Conservation (phyloP, 225 moss, liverwort and hornwort species). For the Physcomitrium patens region DNA sequence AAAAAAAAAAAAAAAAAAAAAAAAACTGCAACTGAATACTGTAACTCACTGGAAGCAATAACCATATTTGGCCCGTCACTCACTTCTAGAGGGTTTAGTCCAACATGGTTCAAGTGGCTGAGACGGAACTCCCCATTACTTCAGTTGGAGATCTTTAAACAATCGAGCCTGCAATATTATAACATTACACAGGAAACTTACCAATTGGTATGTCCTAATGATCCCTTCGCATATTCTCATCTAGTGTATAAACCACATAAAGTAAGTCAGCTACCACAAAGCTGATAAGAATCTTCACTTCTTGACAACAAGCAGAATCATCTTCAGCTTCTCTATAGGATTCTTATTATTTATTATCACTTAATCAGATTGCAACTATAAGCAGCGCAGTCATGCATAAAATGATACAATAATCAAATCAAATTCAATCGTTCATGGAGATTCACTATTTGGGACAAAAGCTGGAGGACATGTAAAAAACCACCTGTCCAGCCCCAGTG, state of each 20-base stretch:
- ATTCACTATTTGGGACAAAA: not conserved
- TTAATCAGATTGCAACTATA: not conserved
- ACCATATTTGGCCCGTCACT: constrained; percentile 32
- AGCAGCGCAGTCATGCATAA: not conserved
- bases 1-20: not conserved
- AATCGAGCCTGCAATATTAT: constrained; percentile 21
- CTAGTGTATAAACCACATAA: not conserved
- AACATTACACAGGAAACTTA: not conserved
- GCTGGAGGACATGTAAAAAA: not conserved
- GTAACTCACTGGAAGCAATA: not conserved
- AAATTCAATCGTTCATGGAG: too few species aligned
- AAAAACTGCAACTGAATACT: not conserved
- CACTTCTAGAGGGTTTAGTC: constrained; percentile 36
- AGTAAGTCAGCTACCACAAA: not conserved
- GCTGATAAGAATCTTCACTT: too few species aligned
- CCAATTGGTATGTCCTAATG: not conserved
- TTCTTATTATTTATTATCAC: not conserved
- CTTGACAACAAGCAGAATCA: not conserved
- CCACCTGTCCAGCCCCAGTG: constrained; percentile 20
- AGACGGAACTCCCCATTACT: constrained; percentile 35
- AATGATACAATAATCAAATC: not conserved
- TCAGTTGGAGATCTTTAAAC: constrained; percentile 14
- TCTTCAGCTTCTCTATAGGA: not conserved
- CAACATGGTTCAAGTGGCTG: constrained; percentile 33
- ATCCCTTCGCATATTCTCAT: not conserved